phyloP scores from a whole-genome alignment of 352 stramenopile species.

The Phytophthora aleatoria region DNA sequence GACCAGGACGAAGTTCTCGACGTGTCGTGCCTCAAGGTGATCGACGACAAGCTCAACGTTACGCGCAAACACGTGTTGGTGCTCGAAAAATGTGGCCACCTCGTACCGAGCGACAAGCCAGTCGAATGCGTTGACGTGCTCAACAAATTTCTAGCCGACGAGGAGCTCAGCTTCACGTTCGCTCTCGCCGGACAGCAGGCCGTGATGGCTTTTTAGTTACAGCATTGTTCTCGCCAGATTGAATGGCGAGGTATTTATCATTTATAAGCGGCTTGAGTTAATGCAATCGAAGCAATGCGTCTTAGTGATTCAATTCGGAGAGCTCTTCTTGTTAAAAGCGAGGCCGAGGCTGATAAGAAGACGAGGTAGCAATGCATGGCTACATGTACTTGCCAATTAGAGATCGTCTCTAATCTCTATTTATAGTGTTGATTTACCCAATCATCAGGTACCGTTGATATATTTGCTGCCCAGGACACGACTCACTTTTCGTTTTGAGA shows the following conservation, averaged over 20 bases:
- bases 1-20: slow-evolving; percentile 68
- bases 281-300: not conserved
- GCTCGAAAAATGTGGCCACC: slow-evolving; percentile 65
- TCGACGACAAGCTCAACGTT: slow-evolving; percentile 54
- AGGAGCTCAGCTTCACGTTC: slow-evolving; percentile 39
- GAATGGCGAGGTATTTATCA: slow-evolving; percentile 38
- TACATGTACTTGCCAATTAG: too few species aligned
- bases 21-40: slow-evolving; percentile 60
- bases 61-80: slow-evolving; percentile 49
- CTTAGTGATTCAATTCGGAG: too few species aligned
- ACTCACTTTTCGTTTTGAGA: not conserved
- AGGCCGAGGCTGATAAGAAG: too few species aligned
- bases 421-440: too few species aligned
- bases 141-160: slow-evolving; percentile 58
- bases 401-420: too few species aligned
- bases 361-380: too few species aligned
- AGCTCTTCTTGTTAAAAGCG: too few species aligned
- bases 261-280: slow-evolving; percentile 31
- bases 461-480: too few species aligned
- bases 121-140: slow-evolving; percentile 56
- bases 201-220: slow-evolving; percentile 28
- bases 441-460: too few species aligned
- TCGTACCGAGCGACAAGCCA: slow-evolving; percentile 61
- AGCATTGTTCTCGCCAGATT: not conserved
- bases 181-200: slow-evolving; percentile 25